These are phyloP conservation scores for Thecaphora frezii DNA, from an alignment of 1,284 basidiomycete species.

Conservation along the genomic window DNA sequence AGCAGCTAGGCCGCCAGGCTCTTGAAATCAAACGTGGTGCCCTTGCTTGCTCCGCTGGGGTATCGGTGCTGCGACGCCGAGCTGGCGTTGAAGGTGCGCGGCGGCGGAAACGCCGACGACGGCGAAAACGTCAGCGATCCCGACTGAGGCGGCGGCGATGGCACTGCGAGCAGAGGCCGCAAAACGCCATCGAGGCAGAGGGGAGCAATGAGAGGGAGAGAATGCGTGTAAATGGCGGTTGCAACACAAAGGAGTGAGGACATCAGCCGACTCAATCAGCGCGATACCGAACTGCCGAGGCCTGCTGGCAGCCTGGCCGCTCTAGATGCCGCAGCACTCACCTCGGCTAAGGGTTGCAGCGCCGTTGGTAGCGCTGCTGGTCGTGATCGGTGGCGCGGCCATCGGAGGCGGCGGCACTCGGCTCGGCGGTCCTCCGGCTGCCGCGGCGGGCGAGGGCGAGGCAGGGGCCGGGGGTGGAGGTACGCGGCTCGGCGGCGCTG, in stretches of 20 bases:
- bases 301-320: too few relatives aligned
- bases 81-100: constrained; percentile 23
- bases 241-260: too few relatives aligned
- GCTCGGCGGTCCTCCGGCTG: constrained; percentile 66
- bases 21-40: constrained; percentile 22
- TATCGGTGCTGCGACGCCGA: constrained; percentile 28
- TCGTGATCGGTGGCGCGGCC: constrained; percentile 46
- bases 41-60: constrained; percentile 26
- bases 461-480: constrained; percentile 69
- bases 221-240: too few relatives aligned
- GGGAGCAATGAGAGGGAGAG: too few relatives aligned
- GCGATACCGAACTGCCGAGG: too few relatives aligned
- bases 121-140: constrained; percentile 26
- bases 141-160: constrained; percentile 20
- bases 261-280: too few relatives aligned
- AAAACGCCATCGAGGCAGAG: not conserved
- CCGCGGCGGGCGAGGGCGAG: not conserved
- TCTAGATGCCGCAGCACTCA: too few relatives aligned
- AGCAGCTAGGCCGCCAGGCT: constrained; percentile 15
- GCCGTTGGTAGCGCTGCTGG: constrained; percentile 23
- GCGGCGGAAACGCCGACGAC: constrained; percentile 27
- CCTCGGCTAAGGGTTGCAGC: constrained; percentile 1
- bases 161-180: constrained; percentile 5
- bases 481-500: constrained; percentile 69
- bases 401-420: constrained; percentile 66